phyloP scores from a whole-genome alignment of 805 yeast genomes.

The Candida cerambycidarum region DNA sequence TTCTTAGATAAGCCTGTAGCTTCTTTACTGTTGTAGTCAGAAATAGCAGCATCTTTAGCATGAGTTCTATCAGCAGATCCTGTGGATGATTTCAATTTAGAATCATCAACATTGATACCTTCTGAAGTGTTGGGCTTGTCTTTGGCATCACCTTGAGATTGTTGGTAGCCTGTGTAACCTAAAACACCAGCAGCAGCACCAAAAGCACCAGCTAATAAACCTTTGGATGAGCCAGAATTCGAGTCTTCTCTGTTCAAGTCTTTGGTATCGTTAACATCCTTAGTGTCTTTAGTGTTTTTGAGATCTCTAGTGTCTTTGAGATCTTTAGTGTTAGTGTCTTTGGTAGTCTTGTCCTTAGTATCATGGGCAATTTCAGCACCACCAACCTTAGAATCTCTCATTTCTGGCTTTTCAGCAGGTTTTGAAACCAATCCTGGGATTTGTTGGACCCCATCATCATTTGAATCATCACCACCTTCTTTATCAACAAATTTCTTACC shows the following conservation, averaged over 20 bases:
- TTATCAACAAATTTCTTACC: background rate
- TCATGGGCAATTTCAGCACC: too few species aligned
- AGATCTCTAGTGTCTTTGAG: background rate
- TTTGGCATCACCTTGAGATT: too few species aligned
- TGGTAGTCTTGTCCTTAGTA: background rate
- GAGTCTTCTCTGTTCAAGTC: background rate
- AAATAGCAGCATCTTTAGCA: constrained; percentile 23
- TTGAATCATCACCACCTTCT: background rate
- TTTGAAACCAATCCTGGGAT: constrained; percentile 20
- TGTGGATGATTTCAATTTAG: constrained; percentile 5
- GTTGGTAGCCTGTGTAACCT: constrained; percentile 13
- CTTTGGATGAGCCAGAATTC: constrained; percentile 1
- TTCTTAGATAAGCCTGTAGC: constrained; percentile 10
- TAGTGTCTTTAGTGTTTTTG: background rate
- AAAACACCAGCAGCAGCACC: constrained; percentile 16
- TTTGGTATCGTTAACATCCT: background rate
- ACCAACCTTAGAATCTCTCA: too few species aligned
- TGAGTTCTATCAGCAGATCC: constrained; percentile 10
- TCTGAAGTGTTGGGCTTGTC: too few species aligned
- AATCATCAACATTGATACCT: background rate
- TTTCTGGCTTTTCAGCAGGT: background rate
- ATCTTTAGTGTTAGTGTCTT: background rate
- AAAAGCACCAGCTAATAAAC: constrained; percentile 7
- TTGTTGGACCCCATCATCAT: constrained; percentile 7
- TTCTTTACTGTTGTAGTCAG: constrained; percentile 25